Evolutionary conservation across 805 yeast genomes (phyloP), one percentile per base, ranked within the genome.

Genomic region (Diddensiella caesifluorescens): DNA sequence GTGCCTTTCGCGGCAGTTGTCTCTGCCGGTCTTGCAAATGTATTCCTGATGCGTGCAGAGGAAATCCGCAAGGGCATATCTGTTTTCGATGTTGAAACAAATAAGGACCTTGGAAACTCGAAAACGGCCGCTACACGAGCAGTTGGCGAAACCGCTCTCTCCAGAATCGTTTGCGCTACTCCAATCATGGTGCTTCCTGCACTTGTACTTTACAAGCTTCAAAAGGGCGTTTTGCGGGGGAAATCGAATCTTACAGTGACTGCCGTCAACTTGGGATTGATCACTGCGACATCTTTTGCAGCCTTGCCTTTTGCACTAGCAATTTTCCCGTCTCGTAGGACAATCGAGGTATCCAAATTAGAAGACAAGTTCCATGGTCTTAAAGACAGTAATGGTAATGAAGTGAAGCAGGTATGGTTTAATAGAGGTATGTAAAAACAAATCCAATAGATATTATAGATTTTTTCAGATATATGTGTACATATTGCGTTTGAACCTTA

Each of bases 1-100:
- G 95, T 92, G 9, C 99, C 99, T 4, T 92, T 92, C 68, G 97
- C 97, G 0, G 99, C 99, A 1, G 99, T 92, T 26, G 97, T 89
- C 1, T 80, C 92, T 39, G 99, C 99, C 1, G 97, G 98, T 59
- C 71, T 92, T 25, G 95, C 88, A 29, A 92, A 92, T 53, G 96
- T 92, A n/a, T 87, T 86, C 56, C 73, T 94, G 46, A 92, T 92
- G 98, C 79, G 99, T 67, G 78, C 90, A 44, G 94, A 89, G 63
- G 99, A 92, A 65, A 80, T 92, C 58, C 79, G 78, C 53, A 83
- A 55, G 39, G 71, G 71, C 15, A 67, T 67, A 43, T 46, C 66
- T 4, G 80, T 48, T 27, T 61, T 46, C 38, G 68, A 66, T 41
- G 46, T 52, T 6, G 54, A 62, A n/a, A 56, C 66, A 2, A 56